phyloP scores from a whole-genome alignment of 208 protist genomes.

The Crithidia thermophila region DNA sequence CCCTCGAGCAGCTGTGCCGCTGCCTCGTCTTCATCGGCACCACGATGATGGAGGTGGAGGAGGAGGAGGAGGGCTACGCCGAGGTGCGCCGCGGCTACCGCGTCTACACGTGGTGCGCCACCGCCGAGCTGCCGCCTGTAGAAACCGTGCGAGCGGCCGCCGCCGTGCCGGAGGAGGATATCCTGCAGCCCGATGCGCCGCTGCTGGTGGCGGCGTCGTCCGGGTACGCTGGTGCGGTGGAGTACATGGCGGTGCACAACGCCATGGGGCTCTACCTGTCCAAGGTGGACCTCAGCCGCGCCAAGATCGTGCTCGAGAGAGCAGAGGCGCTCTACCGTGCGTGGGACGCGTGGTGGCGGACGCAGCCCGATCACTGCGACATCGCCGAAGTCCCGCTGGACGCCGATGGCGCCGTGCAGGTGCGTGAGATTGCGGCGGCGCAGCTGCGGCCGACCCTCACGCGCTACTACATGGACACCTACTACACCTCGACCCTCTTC shows the following conservation, averaged over 20 bases:
- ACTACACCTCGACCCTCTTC: slow-evolving; percentile 83
- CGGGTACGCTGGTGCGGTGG: slow-evolving; percentile 45
- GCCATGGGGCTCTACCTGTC: slow-evolving; percentile 76
- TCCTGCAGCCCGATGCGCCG: slow-evolving; percentile 30
- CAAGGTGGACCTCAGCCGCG: slow-evolving; percentile 41
- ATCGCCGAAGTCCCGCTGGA: slow-evolving; percentile 50
- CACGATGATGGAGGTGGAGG: slow-evolving; percentile 81
- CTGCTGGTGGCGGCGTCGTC: background rate
- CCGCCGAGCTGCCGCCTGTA: slow-evolving; percentile 21
- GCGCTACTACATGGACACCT: slow-evolving; percentile 79
- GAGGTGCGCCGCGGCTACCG: slow-evolving; percentile 60
- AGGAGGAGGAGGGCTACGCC: slow-evolving; percentile 61
- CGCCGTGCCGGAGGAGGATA: slow-evolving; percentile 41
- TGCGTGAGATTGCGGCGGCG: slow-evolving; percentile 14
- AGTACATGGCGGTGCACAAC: slow-evolving; percentile 76
- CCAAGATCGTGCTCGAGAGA: slow-evolving; percentile 52
- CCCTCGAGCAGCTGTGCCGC: slow-evolving; percentile 68
- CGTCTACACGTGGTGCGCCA: slow-evolving; percentile 41
- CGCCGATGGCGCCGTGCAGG: slow-evolving; percentile 51
- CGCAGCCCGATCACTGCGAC: slow-evolving; percentile 22
- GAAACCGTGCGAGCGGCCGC: slow-evolving; percentile 23
- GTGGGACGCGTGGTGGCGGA: slow-evolving; percentile 63
- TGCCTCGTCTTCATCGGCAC: slow-evolving; percentile 69
- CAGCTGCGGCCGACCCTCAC: slow-evolving; percentile 17
- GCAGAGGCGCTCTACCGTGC: slow-evolving; percentile 63